Percentiles rank a stretch among this genome's conserved stretches.
phyloP scores from a whole-genome alignment of 768 basidiomycete species.

The Auriscalpium orientale region DNA sequence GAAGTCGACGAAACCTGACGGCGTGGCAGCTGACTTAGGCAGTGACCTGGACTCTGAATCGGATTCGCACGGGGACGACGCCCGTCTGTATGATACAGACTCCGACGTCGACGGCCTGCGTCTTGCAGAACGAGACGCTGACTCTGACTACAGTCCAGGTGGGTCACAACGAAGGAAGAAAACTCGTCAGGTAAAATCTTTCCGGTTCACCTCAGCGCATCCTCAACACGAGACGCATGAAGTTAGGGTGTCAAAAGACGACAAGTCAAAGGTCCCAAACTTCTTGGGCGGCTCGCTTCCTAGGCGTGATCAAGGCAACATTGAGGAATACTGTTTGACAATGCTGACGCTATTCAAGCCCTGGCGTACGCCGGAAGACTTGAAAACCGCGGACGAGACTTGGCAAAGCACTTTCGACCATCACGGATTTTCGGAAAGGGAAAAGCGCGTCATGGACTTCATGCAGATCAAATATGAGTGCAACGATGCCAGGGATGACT shows the following conservation, averaged over 20 bases:
- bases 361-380: neutral
- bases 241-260: no score
- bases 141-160: no score
- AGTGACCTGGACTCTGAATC: no score
- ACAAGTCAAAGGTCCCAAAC: conserved; percentile 14
- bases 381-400: conserved; percentile 3
- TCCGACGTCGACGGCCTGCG: no score
- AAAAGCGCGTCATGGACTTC: conserved; percentile 20
- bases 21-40: conserved; percentile 28
- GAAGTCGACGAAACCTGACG: conserved; percentile 29
- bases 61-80: no score
- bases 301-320: conserved; percentile 18
- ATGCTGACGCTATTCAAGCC: conserved; percentile 13
- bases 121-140: no score
- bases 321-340: conserved; percentile 11
- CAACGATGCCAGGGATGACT: conserved; percentile 29
- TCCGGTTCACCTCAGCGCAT: no score
- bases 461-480: conserved; percentile 30
- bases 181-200: no score
- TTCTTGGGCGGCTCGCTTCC: conserved; percentile 25
- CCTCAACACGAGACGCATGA: no score
- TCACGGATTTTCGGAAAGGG: conserved; percentile 12
- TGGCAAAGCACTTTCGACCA: conserved; percentile 20
- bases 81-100: no score
- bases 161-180: no score